Evolutionary conservation across 805 yeast species (phyloP).

Genomic region (Blastobotrys attinorum): DNA sequence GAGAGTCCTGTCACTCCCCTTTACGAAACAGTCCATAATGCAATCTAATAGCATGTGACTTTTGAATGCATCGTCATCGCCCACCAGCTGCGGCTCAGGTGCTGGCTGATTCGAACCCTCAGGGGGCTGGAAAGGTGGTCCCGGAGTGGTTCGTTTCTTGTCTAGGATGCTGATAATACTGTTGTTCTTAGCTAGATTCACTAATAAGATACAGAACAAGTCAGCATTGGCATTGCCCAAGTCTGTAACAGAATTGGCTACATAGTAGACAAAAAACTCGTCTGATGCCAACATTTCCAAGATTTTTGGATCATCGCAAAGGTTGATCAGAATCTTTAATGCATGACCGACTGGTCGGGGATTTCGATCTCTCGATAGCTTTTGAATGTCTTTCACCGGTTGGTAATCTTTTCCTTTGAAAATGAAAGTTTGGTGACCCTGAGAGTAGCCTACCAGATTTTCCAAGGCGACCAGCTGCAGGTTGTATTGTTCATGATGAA

Average conservation of each 20-base stretch:
- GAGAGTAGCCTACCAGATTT: constrained; percentile 72
- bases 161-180: constrained; percentile 47
- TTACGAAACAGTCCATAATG: constrained; percentile 81
- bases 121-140: constrained; percentile 25
- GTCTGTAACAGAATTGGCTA: constrained; percentile 32
- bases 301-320: constrained; percentile 63
- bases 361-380: constrained; percentile 43
- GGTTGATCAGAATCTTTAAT: constrained; percentile 70
- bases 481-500: constrained; percentile 73
- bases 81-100: not conserved
- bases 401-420: constrained; percentile 64
- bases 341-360: constrained; percentile 33
- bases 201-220: constrained; percentile 70
- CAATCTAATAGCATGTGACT: constrained; percentile 52
- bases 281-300: constrained; percentile 63
- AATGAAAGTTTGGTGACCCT: constrained; percentile 55
- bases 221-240: constrained; percentile 64
- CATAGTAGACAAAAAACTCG: constrained; percentile 35
- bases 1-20: constrained; percentile 65
- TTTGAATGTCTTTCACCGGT: constrained; percentile 66
- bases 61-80: constrained; percentile 39
- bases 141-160: constrained; percentile 18
- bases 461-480: constrained; percentile 80
- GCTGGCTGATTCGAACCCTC: constrained; percentile 28
- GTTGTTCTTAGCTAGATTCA: constrained; percentile 79